Base-by-base conservation (phyloP, 805 yeast species). In the Nadsonia fulvescens region DNA sequence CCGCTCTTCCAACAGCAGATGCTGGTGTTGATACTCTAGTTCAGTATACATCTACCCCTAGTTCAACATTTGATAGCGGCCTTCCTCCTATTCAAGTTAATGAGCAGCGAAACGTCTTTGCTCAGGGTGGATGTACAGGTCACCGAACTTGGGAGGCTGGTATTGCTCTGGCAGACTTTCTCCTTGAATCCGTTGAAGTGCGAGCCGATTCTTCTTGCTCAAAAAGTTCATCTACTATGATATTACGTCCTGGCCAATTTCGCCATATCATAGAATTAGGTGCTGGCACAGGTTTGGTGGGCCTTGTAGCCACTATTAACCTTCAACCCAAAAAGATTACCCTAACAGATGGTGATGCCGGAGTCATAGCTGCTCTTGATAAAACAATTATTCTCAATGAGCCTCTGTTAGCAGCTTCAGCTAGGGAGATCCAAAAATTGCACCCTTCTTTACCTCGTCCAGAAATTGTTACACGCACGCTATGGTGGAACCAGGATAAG, bases 101-200 rank as follows among this genome's bases (percentile, higher is more conserved):
- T 7, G 53, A 46, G 28, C 32, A 31, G 9, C 32, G 44, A 11
- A 28, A 32, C 15, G 28, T 45, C 7, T 34, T 53, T 12, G 36
- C 45, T 12, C 38, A 38, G 4, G 35, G 28, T n/a, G 92, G 91
- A 4, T 73, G 92, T 1, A 86, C 95, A 0, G 95, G 95, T 0
- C 50, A 69, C 29, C 54, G 95, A 20, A 86, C 95, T 1, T 83
- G 95, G 96, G 94, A 81, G 42, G 95, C 93, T 3, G 75, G 93
- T 0, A 37, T 77, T 5, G 78, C 56, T 28, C 48, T 86, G 5
- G 53, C 74, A 1, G 58, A 68, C 19, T 73, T 52, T 37, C 37
- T 77, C 9, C 35, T 53, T 2, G 26, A 33, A 14, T 17, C 17
- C 4, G 9, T 25, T 5, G 8, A 15, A 14, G 14, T 11, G 6